A percentile compares a stretch with the other conserved stretches of the same genome.
Evolutionary conservation across 2,329 filamentous ascomycete species (phyloP).

Genomic region (Cryphonectria nitschkei): DNA sequence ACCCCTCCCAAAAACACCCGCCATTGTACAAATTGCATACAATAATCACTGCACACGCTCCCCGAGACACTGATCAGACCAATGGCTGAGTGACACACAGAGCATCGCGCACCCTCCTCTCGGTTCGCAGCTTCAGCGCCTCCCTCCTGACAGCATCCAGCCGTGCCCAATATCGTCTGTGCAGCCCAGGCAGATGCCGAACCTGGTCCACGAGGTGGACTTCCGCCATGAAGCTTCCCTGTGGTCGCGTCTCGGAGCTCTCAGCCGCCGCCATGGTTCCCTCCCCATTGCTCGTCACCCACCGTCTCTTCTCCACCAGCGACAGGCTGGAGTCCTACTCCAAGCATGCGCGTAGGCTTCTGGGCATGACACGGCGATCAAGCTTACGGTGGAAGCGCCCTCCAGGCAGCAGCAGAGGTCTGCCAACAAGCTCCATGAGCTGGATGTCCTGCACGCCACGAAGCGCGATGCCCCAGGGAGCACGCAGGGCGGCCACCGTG

Average conservation of each 20-base stretch:
- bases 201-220: constrained; percentile 11
- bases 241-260: not conserved
- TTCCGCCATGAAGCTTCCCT: not conserved
- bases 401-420: not conserved
- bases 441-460: constrained; percentile 15
- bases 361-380: not conserved
- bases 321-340: constrained; percentile 21
- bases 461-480: not conserved
- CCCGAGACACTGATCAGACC: not conserved
- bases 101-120: constrained; percentile 9
- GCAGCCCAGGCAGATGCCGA: constrained; percentile 3
- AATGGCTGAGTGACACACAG: not conserved
- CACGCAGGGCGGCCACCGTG: not conserved
- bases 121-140: constrained; percentile 14
- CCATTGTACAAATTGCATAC: not conserved
- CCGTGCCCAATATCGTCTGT: constrained; percentile 2
- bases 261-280: not conserved
- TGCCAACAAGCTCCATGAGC: constrained; percentile 9
- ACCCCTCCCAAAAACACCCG: not conserved
- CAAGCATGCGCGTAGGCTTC: constrained; percentile 12
- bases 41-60: not conserved
- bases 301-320: constrained; percentile 15
- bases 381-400: constrained; percentile 4
- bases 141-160: constrained; percentile 5
- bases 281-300: not conserved